Base-by-base conservation (phyloP, 352 stramenopile species). In the Sclerospora graminicola region DNA sequence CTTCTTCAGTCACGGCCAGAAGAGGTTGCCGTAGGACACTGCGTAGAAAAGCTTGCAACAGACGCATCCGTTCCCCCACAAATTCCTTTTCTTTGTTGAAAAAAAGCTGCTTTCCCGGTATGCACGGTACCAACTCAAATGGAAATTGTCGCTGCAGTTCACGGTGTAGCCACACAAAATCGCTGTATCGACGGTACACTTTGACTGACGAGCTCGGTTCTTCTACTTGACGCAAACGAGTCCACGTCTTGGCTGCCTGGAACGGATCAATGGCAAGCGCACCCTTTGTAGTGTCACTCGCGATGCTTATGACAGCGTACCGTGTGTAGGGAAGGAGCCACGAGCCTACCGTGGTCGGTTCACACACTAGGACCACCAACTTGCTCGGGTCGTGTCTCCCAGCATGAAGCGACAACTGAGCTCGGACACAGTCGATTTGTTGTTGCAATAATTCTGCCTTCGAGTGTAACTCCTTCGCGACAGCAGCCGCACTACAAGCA, bases 61-160 rank as follows among this genome's bases (percentile, higher is more conserved):
- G 47, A 0, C 73, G 69, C 76, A 91, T 91, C n/a, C 79, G 72
- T 48, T 89, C 76, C 10, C 69, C 72, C 10, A 91, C 79, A 70
- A 91, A 91, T 46, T 91, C 79, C 42, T 80, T 83, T 43, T 84
- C 71, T 30, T 85, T 85, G 62, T 89, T 89, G 48, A 89, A 82
- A 23, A 89, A 84, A 11, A 89, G 35, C 28, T 88, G 76, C 37
- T 91, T 91, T 5, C 61, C 76, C 0, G 79, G 79, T 14, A 91
- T 59, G 13, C 63, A 81, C 15, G 79, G 79, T 9, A 91, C 74
- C 23, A 91, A 54, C 18, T 85, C 66, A 36, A 82, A 84, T 14
- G 79, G 79, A 32, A 82, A 89, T n/a, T 71, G 54, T 30, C 65
- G 67, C 30, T 68, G 58, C 8, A 91, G 46, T 40, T 84, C 69